Evolutionary conservation across 108 stramenopile genomes (phyloP).

Genomic region (Aurantiochytrium sp.): DNA sequence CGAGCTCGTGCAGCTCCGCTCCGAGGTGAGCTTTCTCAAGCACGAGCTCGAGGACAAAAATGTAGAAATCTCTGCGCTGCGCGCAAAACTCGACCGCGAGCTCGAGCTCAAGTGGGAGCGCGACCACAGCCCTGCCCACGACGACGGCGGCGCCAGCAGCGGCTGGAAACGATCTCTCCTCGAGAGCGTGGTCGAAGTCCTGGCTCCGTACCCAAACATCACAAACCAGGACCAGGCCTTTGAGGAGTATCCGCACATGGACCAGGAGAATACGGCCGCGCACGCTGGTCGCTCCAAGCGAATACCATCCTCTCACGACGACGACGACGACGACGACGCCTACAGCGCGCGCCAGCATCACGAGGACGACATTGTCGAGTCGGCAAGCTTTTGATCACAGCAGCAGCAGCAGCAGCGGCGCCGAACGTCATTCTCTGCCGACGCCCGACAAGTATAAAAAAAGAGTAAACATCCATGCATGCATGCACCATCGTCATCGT

Average conservation of each 20-base stretch:
- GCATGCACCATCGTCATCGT: too few relatives aligned
- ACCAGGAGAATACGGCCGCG: neutral
- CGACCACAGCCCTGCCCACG: neutral
- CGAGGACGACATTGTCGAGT: neutral
- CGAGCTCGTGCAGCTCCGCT: neutral
- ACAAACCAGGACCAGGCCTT: neutral
- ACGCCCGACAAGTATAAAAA: neutral
- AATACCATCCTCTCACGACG: neutral
- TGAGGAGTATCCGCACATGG: neutral
- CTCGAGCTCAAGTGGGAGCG: constrained; percentile 4
- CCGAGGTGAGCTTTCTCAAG: neutral
- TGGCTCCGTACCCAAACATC: neutral
- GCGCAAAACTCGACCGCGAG: neutral
- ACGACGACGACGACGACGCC: neutral
- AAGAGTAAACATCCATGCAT: too few relatives aligned
- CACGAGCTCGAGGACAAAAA: constrained; percentile 10
- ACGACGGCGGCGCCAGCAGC: too few relatives aligned
- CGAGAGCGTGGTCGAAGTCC: constrained; percentile 7
- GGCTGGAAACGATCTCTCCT: neutral
- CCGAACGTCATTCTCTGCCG: neutral
- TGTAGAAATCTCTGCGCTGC: neutral
- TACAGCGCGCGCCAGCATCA: neutral
- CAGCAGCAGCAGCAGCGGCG: neutral
- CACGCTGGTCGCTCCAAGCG: neutral
- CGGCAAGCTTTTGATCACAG: neutral